Evolutionary conservation across 768 basidiomycete species (phyloP).

Genomic region (Saitozyma sp.): DNA sequence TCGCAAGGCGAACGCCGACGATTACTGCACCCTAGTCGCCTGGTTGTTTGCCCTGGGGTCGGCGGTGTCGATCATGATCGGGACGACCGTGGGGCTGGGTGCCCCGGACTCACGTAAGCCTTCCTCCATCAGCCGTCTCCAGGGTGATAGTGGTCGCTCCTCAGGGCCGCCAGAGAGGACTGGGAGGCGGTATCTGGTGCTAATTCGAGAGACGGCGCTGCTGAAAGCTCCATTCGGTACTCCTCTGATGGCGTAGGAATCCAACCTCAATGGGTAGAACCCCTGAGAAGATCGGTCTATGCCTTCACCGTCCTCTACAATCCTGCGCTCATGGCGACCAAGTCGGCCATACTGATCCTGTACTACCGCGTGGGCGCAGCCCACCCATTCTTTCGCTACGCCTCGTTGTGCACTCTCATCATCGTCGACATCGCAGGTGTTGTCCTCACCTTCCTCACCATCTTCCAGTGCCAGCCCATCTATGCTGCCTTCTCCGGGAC

Average conservation of each 20-base stretch:
- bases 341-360: constrained; percentile 45
- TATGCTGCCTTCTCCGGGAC: constrained; percentile 31
- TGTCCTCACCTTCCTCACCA: constrained; percentile 47
- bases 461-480: no score
- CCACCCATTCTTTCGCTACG: constrained; percentile 39
- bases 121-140: no score
- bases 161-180: no score
- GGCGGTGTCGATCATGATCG: constrained; percentile 30
- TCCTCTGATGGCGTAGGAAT: no score
- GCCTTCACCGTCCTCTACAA: constrained; percentile 47
- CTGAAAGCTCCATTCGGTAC: no score
- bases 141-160: no score
- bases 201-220: no score
- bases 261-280: constrained; percentile 7
- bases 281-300: constrained; percentile 25
- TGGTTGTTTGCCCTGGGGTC: constrained; percentile 42
- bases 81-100: constrained; percentile 35
- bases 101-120: no score
- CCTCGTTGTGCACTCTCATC: constrained; percentile 30
- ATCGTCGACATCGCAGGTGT: constrained; percentile 44
- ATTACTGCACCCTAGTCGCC: constrained; percentile 33
- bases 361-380: no score
- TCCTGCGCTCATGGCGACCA: constrained; percentile 48
- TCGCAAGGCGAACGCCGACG: no score
- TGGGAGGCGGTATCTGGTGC: no score